phyloP scores from a whole-genome alignment of 441 rosid genomes.

The Mallotus japonicus region DNA sequence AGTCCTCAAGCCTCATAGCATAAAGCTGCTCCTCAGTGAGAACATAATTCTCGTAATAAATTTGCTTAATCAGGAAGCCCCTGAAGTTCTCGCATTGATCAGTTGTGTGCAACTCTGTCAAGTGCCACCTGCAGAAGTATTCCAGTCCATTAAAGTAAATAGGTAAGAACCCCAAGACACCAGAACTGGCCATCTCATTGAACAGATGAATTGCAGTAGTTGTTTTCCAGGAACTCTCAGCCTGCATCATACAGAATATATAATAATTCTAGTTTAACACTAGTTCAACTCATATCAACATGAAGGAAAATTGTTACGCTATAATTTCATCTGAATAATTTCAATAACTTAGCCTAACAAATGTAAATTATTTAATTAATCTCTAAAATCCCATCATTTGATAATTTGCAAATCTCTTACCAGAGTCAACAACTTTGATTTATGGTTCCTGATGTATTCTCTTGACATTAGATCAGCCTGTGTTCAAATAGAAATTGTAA shows the following conservation, averaged over 20 bases:
- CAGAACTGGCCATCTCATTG: conserved; percentile 6
- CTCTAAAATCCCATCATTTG: background rate
- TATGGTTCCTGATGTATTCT: conserved; percentile 1
- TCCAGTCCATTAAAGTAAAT: background rate
- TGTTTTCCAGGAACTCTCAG: conserved; percentile 11
- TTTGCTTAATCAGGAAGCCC: conserved; percentile 5
- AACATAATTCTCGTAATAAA: conserved; percentile 1
- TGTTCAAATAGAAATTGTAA: background rate
- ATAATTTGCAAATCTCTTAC: conserved; percentile 1
- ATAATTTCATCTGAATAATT: background rate
- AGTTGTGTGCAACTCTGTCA: conserved; percentile 17
- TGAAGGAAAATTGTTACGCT: background rate
- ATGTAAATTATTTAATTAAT: too few relatives aligned
- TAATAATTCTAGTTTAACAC: background rate
- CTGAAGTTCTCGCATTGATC: conserved; percentile 15
- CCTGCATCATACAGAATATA: background rate
- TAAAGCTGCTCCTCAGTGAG: conserved; percentile 17
- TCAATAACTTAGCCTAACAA: too few relatives aligned
- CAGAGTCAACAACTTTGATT: conserved; percentile 5
- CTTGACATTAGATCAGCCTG: conserved; percentile 18
- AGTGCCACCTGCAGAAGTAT: conserved; percentile 16
- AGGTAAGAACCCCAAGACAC: background rate
- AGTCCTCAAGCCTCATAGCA: conserved; percentile 23
- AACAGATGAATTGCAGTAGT: conserved; percentile 10
- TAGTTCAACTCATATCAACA: background rate